Base-by-base conservation (phyloP, 768 basidiomycete species). In the Pulveroboletus sp. region DNA sequence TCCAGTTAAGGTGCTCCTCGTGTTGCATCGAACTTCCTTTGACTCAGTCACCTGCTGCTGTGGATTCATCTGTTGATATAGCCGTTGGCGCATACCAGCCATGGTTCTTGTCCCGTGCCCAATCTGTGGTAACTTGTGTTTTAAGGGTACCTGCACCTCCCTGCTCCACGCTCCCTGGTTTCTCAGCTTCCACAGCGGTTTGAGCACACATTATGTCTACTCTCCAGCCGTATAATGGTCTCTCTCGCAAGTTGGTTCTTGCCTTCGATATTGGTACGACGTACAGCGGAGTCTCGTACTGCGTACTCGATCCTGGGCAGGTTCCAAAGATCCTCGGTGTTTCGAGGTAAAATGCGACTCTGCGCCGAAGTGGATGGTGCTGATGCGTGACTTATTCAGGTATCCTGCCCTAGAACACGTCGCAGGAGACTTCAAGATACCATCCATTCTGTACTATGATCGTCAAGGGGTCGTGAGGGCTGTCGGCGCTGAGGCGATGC, bases 381-480 rank as follows among this genome's bases (percentile, higher is more conserved):
- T 51, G 36, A 50, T 4, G 1, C 6, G n/a, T 6, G 4, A 2
- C 4, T 24, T 27, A 21, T 39, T 11, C 32, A 78, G 78, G 49
- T 78, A 71, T 49, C 79, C 76, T 6, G 72, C 70, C 1, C 76
- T 76, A 50, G 72, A 75, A n/a, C 63, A 70, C 5, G 63, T 71
- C n/a, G 73, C 72, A 4, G 72, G 74, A 5, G 72, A 77, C 46
- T 72, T 68, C 21, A 80, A 78, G 50, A 75, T 80, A 37, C 78
- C 76, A 0, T 74, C 76, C 0, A 63, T 77, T 30, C 49, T 80
- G 13, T 75, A 74, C 50, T 80, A 80, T 51, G 76, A 77, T 49
- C 46, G 54, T 8, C 51, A 65, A n/a, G 77, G 75, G 2, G 32
- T 35, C 0, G 62, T 73, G 4, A 67, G 58, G 33, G 78, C 77